Percentiles rank a stretch among this genome's conserved stretches.
Evolutionary conservation across 202 grass and related monocot species (phyloP).

Genomic region (Schoenoplectus tabernaemontani): DNA sequence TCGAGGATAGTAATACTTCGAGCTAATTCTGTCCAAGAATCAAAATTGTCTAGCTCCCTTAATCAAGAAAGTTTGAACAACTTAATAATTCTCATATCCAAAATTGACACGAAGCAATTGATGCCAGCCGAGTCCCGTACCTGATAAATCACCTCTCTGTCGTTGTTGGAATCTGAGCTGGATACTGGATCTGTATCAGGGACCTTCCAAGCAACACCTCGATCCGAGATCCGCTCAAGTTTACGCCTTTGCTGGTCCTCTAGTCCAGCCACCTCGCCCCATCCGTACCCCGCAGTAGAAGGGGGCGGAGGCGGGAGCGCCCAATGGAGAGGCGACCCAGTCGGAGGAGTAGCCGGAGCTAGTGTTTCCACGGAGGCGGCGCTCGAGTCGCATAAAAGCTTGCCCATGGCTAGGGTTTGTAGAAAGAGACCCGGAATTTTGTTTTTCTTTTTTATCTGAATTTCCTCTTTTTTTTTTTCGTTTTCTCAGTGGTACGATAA

Average conservation of each 20-base stretch:
- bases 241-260: conserved; percentile 87
- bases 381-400: conserved; percentile 79
- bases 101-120: background rate
- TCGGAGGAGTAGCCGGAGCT: conserved; percentile 25
- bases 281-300: conserved; percentile 3
- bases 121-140: background rate
- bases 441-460: background rate
- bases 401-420: conserved; percentile 88
- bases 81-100: background rate
- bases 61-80: background rate
- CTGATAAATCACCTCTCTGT: conserved; percentile 21
- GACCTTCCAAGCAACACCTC: conserved; percentile 76
- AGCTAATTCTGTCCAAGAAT: background rate
- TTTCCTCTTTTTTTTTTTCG: background rate
- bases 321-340: conserved; percentile 43
- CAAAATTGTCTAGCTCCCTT: background rate
- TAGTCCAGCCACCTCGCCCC: conserved; percentile 55
- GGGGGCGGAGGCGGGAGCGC: background rate
- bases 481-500: background rate
- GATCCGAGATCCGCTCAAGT: conserved; percentile 71
- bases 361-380: conserved; percentile 50
- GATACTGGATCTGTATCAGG: background rate
- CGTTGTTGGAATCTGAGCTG: conserved; percentile 13
- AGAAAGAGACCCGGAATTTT: background rate
- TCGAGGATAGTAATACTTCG: background rate